Percentiles rank a stretch among this genome's conserved stretches.
Evolutionary conservation across 2,329 filamentous ascomycete species (phyloP).

Genomic region (Monascus ruber): DNA sequence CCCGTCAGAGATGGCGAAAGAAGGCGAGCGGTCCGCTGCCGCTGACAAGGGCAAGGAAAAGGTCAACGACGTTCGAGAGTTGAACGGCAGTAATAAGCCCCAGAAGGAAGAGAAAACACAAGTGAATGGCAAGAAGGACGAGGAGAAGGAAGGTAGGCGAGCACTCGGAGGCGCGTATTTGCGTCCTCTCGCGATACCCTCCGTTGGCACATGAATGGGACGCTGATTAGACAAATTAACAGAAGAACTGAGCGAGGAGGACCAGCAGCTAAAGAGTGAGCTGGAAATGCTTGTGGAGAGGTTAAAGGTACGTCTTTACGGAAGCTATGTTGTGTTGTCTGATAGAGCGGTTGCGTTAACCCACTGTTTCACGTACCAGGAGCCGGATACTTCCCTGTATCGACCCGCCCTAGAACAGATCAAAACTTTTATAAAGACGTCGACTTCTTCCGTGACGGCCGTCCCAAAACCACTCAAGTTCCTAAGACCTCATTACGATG

Average conservation of each 20-base stretch:
- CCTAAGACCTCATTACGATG: constrained; percentile 89
- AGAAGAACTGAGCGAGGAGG: constrained; percentile 95
- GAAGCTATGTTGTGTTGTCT: constrained; percentile 1
- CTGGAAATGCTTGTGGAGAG: constrained; percentile 96
- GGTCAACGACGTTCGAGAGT: constrained; percentile 57
- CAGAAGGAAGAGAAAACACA: constrained; percentile 59
- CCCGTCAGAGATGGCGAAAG: constrained; percentile 67
- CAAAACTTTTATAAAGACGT: constrained; percentile 98
- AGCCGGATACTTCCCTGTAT: constrained; percentile 77
- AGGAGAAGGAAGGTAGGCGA: constrained; percentile 50
- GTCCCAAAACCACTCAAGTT: constrained; percentile 98
- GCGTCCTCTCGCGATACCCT: background rate
- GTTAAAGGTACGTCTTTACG: constrained; percentile 55
- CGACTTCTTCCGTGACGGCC: constrained; percentile 97
- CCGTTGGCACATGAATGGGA: constrained; percentile 1
- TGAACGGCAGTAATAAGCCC: constrained; percentile 41
- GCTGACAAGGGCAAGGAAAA: constrained; percentile 96
- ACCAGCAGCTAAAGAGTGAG: constrained; percentile 95
- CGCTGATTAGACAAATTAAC: constrained; percentile 29
- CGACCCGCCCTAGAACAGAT: constrained; percentile 88
- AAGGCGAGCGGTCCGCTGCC: constrained; percentile 73
- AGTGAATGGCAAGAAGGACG: constrained; percentile 65
- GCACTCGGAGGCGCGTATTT: background rate
- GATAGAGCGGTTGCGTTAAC: constrained; percentile 11
- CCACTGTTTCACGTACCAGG: constrained; percentile 41